phyloP scores from a whole-genome alignment of 2,329 filamentous ascomycete genomes.

The Sporothrix schenckii region DNA sequence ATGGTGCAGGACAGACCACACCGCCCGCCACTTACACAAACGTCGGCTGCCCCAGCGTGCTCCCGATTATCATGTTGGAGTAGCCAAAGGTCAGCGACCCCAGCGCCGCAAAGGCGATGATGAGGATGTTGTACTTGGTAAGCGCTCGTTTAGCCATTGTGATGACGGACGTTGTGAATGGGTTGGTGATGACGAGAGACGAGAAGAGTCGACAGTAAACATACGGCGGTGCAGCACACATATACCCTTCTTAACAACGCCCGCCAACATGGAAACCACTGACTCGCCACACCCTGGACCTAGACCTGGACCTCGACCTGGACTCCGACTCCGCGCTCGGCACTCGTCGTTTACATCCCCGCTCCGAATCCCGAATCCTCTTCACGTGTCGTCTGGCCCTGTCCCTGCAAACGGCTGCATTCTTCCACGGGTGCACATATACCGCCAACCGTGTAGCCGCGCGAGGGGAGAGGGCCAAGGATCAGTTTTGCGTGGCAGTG shows the following conservation, averaged over 20 bases:
- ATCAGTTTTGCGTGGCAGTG: background rate
- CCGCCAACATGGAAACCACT: too few species aligned
- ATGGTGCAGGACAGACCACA: too few species aligned
- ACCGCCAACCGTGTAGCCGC: too few species aligned
- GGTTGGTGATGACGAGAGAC: too few species aligned
- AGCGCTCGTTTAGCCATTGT: conserved; percentile 6
- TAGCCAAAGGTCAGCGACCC: conserved; percentile 23
- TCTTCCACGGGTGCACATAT: background rate
- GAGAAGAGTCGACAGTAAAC: too few species aligned
- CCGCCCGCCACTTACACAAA: background rate
- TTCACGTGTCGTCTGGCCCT: background rate
- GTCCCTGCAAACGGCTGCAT: conserved; percentile 1
- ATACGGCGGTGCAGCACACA: too few species aligned
- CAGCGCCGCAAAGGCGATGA: conserved; percentile 23
- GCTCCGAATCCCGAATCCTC: background rate
- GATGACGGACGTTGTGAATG: too few species aligned
- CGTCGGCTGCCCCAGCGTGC: conserved; percentile 4
- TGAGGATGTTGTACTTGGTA: conserved; percentile 13
- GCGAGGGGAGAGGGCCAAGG: background rate
- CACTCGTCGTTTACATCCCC: too few species aligned
- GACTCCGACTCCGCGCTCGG: too few species aligned
- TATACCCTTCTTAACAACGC: too few species aligned
- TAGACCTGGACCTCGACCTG: too few species aligned
- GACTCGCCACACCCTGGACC: too few species aligned
- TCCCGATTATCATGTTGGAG: conserved; percentile 12